Base-by-base conservation (phyloP, 2,329 filamentous ascomycete species). In the Fusarium devonianum region DNA sequence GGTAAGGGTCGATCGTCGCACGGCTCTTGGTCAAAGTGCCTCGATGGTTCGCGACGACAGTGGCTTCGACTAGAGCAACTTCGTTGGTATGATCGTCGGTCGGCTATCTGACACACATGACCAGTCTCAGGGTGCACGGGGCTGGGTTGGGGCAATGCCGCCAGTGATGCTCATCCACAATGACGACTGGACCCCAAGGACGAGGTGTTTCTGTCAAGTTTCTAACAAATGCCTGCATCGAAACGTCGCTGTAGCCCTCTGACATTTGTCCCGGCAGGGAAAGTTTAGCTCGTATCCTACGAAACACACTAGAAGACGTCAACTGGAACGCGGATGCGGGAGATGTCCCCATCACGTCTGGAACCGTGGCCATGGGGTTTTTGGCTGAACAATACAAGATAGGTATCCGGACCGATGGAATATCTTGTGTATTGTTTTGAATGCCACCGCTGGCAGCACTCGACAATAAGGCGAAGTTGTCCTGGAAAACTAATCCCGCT, bases 21-120 rank as follows among this genome's bases (percentile, higher is more conserved):
- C 41, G 28, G 28, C 34, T 45, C 28, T 42, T 32, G 12, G 23
- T 41, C 25, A 39, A 42, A 36, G 43, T 39, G 21, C 23, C 17
- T 37, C 30, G 25, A 9, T 48, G 32, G 29, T 33, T 52, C 37
- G 41, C 26, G 18, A 46, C 29, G 13, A 35, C 37, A 37, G 40
- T 17, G 29, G 38, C 49, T 64, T 52, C 36, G 26, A 43, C 49
- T 22, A 40, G 37, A 39, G 23, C 36, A 38, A 41, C 44, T 47
- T 52, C 35, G 44, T 47, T 38, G 37, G 29, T 30, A 28, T 56
- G 62, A 63, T 65, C 62, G 53, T 53, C 60, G 46, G 58, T 65
- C 62, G 62, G 57, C 50, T 62, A 65, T 65, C 62, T 62, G 53
- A 49, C 38, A 42, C 55, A 51, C 42, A 51, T 60, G 48, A 47